These are phyloP conservation scores for Alliaria petiolata DNA, from an alignment of 345 rosid genomes.

Conservation along the genomic window DNA sequence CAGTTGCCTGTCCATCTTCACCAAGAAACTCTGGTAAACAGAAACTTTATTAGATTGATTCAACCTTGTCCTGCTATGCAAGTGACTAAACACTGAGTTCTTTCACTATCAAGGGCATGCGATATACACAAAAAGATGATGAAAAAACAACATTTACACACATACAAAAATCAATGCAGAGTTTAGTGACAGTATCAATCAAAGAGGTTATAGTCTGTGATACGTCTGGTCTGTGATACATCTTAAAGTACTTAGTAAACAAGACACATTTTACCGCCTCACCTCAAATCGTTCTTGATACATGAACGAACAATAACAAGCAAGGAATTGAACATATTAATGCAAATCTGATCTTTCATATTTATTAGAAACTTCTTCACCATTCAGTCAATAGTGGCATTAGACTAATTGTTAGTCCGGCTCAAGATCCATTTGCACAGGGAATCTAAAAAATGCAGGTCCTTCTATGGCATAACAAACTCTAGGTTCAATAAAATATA, in stretches of 20 bases:
- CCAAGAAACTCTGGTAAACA: slow-evolving; percentile 48
- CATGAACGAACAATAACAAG: background rate
- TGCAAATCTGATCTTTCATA: background rate
- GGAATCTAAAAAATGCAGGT: background rate
- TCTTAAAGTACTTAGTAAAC: background rate
- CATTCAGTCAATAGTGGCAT: background rate
- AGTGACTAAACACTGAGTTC: too few relatives aligned
- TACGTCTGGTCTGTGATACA: background rate
- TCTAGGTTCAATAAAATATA: background rate
- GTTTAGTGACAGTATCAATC: background rate
- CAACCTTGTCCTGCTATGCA: too few relatives aligned
- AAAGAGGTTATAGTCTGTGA: background rate
- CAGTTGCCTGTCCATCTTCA: slow-evolving; percentile 58
- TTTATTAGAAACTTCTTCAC: background rate
- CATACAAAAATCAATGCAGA: background rate
- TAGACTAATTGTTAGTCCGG: background rate
- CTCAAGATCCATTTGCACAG: background rate
- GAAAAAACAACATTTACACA: slow-evolving; percentile 2
- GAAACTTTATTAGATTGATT: slow-evolving; percentile 12
- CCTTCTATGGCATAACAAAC: background rate
- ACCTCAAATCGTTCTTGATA: background rate
- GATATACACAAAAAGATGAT: background rate
- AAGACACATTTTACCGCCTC: background rate
- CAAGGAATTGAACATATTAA: background rate
- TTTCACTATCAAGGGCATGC: background rate